Evolutionary conservation across 2,329 filamentous ascomycete genomes (phyloP).

Genomic region (Cadophora sp.): DNA sequence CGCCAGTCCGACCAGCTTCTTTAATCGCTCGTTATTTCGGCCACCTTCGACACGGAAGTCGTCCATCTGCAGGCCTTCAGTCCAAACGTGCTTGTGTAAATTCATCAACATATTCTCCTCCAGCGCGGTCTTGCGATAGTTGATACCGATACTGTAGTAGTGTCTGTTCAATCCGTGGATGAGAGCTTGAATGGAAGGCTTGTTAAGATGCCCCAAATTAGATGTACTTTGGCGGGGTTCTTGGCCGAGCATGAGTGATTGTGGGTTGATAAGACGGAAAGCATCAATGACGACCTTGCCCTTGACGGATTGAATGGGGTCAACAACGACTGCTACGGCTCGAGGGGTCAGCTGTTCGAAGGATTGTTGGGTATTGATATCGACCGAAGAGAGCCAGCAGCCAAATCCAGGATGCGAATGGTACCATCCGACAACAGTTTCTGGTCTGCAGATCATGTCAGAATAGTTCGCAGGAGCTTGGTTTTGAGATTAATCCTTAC

Average conservation of each 20-base stretch:
- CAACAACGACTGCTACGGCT: slow-evolving; percentile 96
- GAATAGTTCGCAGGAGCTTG: slow-evolving; percentile 24
- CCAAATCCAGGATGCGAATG: slow-evolving; percentile 99
- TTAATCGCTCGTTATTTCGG: slow-evolving; percentile 85
- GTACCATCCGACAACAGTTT: slow-evolving; percentile 99
- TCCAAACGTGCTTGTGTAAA: slow-evolving; percentile 99
- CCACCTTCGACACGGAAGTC: slow-evolving; percentile 87
- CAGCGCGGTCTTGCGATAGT: slow-evolving; percentile 95
- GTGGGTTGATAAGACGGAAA: slow-evolving; percentile 97
- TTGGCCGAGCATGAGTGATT: slow-evolving; percentile 96
- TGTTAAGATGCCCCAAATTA: slow-evolving; percentile 97
- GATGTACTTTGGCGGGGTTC: slow-evolving; percentile 97
- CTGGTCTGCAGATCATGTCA: slow-evolving; percentile 65
- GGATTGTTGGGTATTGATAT: slow-evolving; percentile 99
- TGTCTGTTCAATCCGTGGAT: slow-evolving; percentile 98
- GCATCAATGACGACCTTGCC: slow-evolving; percentile 99
- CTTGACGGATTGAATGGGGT: slow-evolving; percentile 99
- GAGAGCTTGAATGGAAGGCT: slow-evolving; percentile 98
- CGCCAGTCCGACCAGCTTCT: slow-evolving; percentile 85
- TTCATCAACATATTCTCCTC: slow-evolving; percentile 99
- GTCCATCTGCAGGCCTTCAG: slow-evolving; percentile 94
- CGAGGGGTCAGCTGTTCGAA: slow-evolving; percentile 98
- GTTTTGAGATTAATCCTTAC: slow-evolving; percentile 55
- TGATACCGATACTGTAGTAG: slow-evolving; percentile 99
- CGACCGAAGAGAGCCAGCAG: slow-evolving; percentile 98